These are phyloP conservation scores for Notholithocarpus densiflorus DNA, from an alignment of 306 rosid genomes.

Conservation along the genomic window DNA sequence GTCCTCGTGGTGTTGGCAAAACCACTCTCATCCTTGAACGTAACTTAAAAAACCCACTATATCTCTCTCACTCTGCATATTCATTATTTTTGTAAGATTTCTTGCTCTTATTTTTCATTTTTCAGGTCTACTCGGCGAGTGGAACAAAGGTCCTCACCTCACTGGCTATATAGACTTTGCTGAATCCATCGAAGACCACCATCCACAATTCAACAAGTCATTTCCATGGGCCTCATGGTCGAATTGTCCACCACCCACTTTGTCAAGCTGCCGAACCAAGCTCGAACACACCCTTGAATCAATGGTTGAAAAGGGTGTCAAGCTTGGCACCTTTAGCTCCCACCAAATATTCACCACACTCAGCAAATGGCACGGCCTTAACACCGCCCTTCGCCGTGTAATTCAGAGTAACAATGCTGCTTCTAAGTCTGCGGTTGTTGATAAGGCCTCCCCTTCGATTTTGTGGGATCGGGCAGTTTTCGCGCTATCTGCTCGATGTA, in stretches of 20 bases:
- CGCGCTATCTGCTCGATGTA: constrained; percentile 43
- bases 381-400: constrained; percentile 45
- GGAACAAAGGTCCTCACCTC: constrained; percentile 88
- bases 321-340: constrained; percentile 61
- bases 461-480: constrained; percentile 83
- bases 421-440: constrained; percentile 26
- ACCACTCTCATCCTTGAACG: constrained; percentile 88
- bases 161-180: constrained; percentile 91
- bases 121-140: constrained; percentile 66
- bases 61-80: neutral
- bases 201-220: constrained; percentile 41
- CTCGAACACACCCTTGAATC: constrained; percentile 77
- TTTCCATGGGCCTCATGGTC: constrained; percentile 88
- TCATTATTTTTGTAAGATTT: neutral
- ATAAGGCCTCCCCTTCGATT: constrained; percentile 35
- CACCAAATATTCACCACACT: constrained; percentile 63
- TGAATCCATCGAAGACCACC: constrained; percentile 53
- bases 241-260: constrained; percentile 48
- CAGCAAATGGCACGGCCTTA: constrained; percentile 66
- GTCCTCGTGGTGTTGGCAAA: constrained; percentile 93
- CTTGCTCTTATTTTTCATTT: neutral
- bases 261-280: constrained; percentile 52
- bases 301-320: constrained; percentile 66
- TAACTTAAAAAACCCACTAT: constrained; percentile 9
- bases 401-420: constrained; percentile 18